Percentiles rank a stretch among this genome's conserved stretches.
Conservation (phyloP, 371 early-diverging fungal species). For the Actinomortierella ambigua region DNA sequence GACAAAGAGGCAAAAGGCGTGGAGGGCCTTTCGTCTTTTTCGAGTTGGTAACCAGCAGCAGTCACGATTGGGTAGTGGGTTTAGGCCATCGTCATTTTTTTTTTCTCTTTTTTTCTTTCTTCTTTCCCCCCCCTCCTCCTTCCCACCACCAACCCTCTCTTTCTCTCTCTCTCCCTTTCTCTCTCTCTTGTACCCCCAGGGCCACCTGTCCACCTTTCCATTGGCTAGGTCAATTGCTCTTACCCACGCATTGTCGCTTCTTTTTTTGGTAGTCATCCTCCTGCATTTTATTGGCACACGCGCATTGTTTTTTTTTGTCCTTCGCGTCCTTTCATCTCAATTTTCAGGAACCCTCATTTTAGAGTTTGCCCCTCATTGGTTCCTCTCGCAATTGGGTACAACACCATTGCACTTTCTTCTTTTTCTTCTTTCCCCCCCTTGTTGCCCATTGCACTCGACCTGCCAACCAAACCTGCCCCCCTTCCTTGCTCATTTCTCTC, state of each 20-base stretch:
- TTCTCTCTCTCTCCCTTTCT: not conserved
- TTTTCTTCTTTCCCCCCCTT: not conserved
- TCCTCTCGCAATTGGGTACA: too few relatives aligned
- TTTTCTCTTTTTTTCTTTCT: slow-evolving; percentile 1
- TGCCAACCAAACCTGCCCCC: too few relatives aligned
- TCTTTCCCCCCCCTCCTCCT: not conserved
- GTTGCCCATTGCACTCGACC: not conserved
- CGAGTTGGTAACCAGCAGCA: not conserved
- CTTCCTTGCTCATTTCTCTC: too few relatives aligned
- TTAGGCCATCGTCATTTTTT: not conserved
- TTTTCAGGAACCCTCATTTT: too few relatives aligned
- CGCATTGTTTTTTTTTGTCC: too few relatives aligned
- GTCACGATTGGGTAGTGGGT: slow-evolving; percentile 3
- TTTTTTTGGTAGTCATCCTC: not conserved
- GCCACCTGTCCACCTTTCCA: too few relatives aligned
- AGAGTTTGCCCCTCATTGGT: too few relatives aligned
- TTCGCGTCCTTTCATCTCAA: too few relatives aligned
- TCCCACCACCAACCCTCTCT: not conserved
- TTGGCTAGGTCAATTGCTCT: too few relatives aligned
- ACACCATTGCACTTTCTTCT: not conserved
- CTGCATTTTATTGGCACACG: not conserved
- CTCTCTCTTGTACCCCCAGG: not conserved
- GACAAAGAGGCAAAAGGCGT: not conserved
- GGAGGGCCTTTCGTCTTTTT: not conserved
- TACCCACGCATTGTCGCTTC: not conserved